phyloP scores from a whole-genome alignment of 352 stramenopile genomes.

The Pythium monospermum region DNA sequence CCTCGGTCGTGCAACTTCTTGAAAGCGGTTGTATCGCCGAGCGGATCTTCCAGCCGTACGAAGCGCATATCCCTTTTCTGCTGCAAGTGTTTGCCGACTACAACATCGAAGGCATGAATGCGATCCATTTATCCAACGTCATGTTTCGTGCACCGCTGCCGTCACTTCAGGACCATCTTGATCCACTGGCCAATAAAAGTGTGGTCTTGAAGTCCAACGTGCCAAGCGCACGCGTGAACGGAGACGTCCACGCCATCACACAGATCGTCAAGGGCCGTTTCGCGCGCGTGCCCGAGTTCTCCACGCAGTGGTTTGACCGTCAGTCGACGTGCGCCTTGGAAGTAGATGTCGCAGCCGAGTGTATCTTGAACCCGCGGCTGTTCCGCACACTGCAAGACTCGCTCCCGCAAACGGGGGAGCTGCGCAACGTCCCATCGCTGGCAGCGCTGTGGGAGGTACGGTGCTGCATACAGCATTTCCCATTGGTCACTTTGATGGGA shows the following conservation, averaged over 20 bases:
- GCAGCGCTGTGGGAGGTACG: slow-evolving; percentile 78
- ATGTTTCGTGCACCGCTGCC: slow-evolving; percentile 77
- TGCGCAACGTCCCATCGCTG: slow-evolving; percentile 70
- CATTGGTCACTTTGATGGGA: too few relatives aligned
- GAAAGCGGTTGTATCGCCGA: slow-evolving; percentile 75
- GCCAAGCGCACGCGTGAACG: slow-evolving; percentile 16
- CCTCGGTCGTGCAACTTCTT: slow-evolving; percentile 73
- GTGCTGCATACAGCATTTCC: not conserved
- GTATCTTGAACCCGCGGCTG: slow-evolving; percentile 59
- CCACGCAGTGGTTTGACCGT: slow-evolving; percentile 53
- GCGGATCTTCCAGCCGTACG: slow-evolving; percentile 79
- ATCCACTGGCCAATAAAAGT: slow-evolving; percentile 20
- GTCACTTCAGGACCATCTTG: slow-evolving; percentile 45
- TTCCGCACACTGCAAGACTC: slow-evolving; percentile 44
- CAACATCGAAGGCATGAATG: slow-evolving; percentile 91
- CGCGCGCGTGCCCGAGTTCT: slow-evolving; percentile 20
- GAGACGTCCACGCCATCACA: slow-evolving; percentile 16
- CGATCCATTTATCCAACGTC: slow-evolving; percentile 59
- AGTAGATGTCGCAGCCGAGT: slow-evolving; percentile 55
- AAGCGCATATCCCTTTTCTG: slow-evolving; percentile 87
- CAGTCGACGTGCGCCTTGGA: slow-evolving; percentile 72
- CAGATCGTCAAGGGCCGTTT: slow-evolving; percentile 20
- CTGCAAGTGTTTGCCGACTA: slow-evolving; percentile 90
- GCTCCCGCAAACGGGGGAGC: slow-evolving; percentile 30
- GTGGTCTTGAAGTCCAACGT: slow-evolving; percentile 39